phyloP scores from a whole-genome alignment of 495 filamentous ascomycete species.

The Aspergillus wentii region DNA sequence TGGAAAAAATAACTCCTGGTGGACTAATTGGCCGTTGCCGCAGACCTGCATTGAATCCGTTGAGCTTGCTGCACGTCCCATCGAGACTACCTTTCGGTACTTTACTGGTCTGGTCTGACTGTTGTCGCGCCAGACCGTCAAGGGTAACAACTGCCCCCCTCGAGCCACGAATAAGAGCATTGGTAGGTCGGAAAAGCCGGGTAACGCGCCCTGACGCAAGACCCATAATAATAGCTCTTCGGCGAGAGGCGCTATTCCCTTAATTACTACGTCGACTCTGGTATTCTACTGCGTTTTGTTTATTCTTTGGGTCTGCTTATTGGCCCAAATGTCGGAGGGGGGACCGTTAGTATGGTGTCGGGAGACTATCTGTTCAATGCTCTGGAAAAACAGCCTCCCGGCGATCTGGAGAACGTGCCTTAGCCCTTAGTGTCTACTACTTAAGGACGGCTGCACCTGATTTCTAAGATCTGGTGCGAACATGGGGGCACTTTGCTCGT shows the following conservation, averaged over 20 bases:
- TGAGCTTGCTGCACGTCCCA: too few species aligned
- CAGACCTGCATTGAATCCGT: too few species aligned
- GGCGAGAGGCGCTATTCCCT: constrained; percentile 10
- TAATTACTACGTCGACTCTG: constrained; percentile 4
- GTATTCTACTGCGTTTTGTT: background rate
- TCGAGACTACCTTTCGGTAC: too few species aligned
- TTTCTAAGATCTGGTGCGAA: too few species aligned
- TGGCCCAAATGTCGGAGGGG: constrained; percentile 4
- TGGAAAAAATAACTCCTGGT: too few species aligned
- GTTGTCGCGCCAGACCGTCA: too few species aligned
- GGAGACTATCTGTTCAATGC: constrained; percentile 1
- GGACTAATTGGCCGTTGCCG: too few species aligned
- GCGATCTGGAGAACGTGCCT: constrained; percentile 4
- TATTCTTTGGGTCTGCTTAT: constrained; percentile 4
- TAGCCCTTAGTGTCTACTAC: too few species aligned
- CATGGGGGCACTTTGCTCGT: too few species aligned
- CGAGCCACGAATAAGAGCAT: constrained; percentile 16
- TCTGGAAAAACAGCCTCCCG: constrained; percentile 3
- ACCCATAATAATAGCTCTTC: constrained; percentile 20
- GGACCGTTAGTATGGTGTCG: constrained; percentile 2
- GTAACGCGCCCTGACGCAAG: constrained; percentile 13
- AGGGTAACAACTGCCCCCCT: too few species aligned
- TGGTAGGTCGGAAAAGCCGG: constrained; percentile 17
- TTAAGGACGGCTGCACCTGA: too few species aligned
- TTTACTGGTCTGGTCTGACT: too few species aligned